Percentiles rank a stretch among this genome's conserved stretches.
These are phyloP conservation scores for Talaromyces ruber DNA, from an alignment of 495 filamentous ascomycete genomes.

Conservation along the genomic window DNA sequence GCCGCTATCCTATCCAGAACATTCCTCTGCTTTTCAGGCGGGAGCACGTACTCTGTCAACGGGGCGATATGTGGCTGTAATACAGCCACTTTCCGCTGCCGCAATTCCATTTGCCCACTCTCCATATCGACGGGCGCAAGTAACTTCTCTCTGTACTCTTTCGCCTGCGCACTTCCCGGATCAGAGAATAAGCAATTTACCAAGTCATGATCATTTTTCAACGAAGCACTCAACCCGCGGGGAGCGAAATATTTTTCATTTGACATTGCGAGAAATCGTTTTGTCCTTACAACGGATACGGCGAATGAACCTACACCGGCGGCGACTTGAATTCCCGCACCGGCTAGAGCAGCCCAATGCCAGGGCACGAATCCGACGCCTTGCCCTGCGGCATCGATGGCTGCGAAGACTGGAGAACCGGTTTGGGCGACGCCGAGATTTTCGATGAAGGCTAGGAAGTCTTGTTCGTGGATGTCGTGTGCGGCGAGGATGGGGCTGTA, in stretches of 20 bases:
- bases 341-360: background rate
- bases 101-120: background rate
- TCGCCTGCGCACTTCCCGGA: background rate
- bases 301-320: background rate
- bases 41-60: background rate
- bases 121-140: background rate
- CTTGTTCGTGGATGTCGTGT: background rate
- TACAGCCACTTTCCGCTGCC: background rate
- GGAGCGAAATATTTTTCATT: constrained; percentile 2
- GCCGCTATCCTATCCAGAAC: background rate
- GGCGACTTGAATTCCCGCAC: background rate
- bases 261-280: background rate
- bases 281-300: background rate
- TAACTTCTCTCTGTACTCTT: background rate
- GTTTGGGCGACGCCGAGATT: constrained; percentile 8
- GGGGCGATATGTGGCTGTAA: background rate
- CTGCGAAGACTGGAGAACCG: background rate
- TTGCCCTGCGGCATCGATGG: background rate
- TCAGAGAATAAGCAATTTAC: background rate
- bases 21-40: background rate
- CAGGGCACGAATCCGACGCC: background rate
- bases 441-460: constrained; percentile 11
- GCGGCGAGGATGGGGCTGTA: constrained; percentile 5
- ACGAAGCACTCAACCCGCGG: background rate
- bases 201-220: constrained; percentile 1